A percentile compares a stretch with the other conserved stretches of the same genome.
phyloP scores from a whole-genome alignment of 2,329 filamentous ascomycete genomes.

The Dactylellina leptospora region DNA sequence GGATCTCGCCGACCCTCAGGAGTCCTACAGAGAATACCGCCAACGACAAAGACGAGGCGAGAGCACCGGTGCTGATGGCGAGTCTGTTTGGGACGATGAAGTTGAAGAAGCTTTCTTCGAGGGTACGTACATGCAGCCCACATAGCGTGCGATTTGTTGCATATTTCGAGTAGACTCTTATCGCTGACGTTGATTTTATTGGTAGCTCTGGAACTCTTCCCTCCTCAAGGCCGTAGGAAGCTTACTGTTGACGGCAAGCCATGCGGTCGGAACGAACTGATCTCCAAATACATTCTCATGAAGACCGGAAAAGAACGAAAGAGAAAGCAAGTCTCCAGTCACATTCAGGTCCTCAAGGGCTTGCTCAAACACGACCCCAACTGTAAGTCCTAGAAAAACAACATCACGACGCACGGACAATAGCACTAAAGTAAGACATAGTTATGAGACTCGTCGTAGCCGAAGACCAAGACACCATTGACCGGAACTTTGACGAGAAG shows the following conservation, averaged over 20 bases:
- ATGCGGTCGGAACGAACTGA: slow-evolving; percentile 75
- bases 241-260: slow-evolving; percentile 72
- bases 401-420: slow-evolving; percentile 29
- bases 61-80: slow-evolving; percentile 66
- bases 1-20: slow-evolving; percentile 64
- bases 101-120: slow-evolving; percentile 74
- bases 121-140: slow-evolving; percentile 66
- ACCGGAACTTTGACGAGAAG: slow-evolving; percentile 52
- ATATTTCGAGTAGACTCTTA: slow-evolving; percentile 14
- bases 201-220: slow-evolving; percentile 71
- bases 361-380: slow-evolving; percentile 71
- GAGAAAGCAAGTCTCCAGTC: slow-evolving; percentile 74
- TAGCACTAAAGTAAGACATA: slow-evolving; percentile 43
- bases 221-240: slow-evolving; percentile 73
- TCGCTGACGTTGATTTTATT: slow-evolving; percentile 4
- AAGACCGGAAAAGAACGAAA: slow-evolving; percentile 61
- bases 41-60: slow-evolving; percentile 71
- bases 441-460: slow-evolving; percentile 53
- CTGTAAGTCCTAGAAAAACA: slow-evolving; percentile 65
- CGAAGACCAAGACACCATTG: slow-evolving; percentile 51
- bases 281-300: slow-evolving; percentile 71
- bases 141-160: slow-evolving; percentile 11
- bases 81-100: slow-evolving; percentile 70
- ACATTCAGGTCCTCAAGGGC: slow-evolving; percentile 75
- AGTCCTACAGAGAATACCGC: slow-evolving; percentile 72